Evolutionary conservation across 257 asterid species (phyloP).

Genomic region (Plantago ovata): DNA sequence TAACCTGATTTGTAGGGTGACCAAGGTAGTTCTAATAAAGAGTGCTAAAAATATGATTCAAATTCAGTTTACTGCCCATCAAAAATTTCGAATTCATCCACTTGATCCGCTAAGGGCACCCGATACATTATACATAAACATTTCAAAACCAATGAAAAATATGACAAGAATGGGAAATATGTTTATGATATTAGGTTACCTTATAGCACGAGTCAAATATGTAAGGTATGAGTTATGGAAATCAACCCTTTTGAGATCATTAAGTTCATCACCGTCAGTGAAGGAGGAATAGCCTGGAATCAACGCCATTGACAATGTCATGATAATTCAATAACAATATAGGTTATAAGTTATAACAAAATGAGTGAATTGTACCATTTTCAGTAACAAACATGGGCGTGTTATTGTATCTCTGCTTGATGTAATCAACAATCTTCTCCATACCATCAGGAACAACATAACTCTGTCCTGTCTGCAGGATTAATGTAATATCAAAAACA

Average conservation of each 20-base stretch:
- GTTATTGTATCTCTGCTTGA: constrained; percentile 55
- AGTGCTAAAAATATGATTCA: too few species aligned
- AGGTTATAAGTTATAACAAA: too few species aligned
- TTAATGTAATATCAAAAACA: too few species aligned
- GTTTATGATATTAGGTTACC: too few species aligned
- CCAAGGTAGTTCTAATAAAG: too few species aligned
- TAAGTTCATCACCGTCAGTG: constrained; percentile 15
- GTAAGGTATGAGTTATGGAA: constrained; percentile 58
- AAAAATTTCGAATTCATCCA: too few species aligned
- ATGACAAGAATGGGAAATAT: too few species aligned
- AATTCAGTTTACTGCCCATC: too few species aligned
- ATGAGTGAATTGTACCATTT: constrained; percentile 36
- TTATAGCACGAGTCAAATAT: constrained; percentile 54
- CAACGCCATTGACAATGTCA: not conserved
- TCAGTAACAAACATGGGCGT: constrained; percentile 67
- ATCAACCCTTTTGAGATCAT: constrained; percentile 51
- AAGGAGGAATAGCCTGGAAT: constrained; percentile 61
- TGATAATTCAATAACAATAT: not conserved
- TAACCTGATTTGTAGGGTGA: too few species aligned
- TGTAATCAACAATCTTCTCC: constrained; percentile 49
- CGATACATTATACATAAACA: too few species aligned
- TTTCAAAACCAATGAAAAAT: too few species aligned
- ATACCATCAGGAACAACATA: constrained; percentile 66
- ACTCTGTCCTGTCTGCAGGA: constrained; percentile 49
- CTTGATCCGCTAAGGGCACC: too few species aligned